These are phyloP conservation scores for Lantana camara DNA, from an alignment of 257 asterid species.

Conservation along the genomic window DNA sequence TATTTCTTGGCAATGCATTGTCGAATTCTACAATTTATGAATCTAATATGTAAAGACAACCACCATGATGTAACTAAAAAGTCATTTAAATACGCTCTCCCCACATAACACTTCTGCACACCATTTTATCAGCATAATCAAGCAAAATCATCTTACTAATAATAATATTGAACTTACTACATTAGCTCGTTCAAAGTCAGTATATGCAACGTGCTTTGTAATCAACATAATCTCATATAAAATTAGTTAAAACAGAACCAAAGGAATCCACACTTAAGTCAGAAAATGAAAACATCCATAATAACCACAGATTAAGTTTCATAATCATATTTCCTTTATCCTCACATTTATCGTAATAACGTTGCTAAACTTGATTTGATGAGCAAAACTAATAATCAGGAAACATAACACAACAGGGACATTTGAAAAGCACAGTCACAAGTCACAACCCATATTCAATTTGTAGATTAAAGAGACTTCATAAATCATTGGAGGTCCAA, in stretches of 20 bases:
- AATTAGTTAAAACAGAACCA: not conserved
- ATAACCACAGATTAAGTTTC: not conserved
- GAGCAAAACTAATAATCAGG: conserved; percentile 4
- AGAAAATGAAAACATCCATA: not conserved
- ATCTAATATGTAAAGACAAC: not conserved
- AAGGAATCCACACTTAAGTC: not conserved
- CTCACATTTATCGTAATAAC: not conserved
- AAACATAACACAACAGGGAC: not conserved
- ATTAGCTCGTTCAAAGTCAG: not conserved
- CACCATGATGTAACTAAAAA: not conserved
- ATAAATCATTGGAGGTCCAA: not conserved
- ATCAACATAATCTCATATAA: not conserved
- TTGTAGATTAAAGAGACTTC: conserved; percentile 7
- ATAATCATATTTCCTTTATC: too few relatives aligned
- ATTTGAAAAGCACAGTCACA: not conserved
- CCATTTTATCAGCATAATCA: not conserved
- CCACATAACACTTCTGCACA: not conserved
- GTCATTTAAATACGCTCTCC: not conserved
- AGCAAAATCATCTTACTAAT: not conserved
- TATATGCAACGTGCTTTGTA: not conserved
- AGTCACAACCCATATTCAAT: not conserved
- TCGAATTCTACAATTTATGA: not conserved
- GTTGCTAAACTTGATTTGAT: not conserved
- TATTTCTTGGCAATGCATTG: not conserved
- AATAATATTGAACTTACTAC: not conserved